phyloP scores from a whole-genome alignment of 208 protist species.

The Porcisia hertigi region DNA sequence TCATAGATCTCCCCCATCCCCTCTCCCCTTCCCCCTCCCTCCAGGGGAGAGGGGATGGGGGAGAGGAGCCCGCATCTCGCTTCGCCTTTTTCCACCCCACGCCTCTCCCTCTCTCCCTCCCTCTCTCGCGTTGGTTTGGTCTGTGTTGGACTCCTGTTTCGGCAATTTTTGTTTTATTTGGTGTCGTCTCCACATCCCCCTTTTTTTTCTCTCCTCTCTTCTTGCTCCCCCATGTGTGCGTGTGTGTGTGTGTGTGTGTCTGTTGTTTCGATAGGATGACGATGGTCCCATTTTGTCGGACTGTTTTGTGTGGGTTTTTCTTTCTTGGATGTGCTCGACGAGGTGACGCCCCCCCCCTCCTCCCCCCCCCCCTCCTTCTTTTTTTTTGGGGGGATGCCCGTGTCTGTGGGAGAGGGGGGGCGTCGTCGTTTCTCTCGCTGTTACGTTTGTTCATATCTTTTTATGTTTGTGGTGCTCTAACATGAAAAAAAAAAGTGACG shows the following conservation, averaged over 20 bases:
- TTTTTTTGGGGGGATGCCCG: not conserved
- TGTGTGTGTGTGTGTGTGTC: not conserved
- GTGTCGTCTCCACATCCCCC: too few relatives aligned
- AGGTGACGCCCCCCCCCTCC: not conserved
- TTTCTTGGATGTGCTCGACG: not conserved
- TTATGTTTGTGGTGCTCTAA: not conserved
- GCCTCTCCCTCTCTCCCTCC: not conserved
- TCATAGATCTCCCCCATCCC: too few relatives aligned
- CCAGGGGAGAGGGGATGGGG: not conserved
- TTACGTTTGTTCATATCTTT: not conserved
- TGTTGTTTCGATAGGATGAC: not conserved
- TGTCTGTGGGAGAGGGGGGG: not conserved
- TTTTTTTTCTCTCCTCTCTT: not conserved
- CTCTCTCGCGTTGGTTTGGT: not conserved
- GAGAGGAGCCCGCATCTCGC: not conserved
- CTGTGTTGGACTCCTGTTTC: too few relatives aligned
- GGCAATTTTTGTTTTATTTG: too few relatives aligned
- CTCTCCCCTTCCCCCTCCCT: too few relatives aligned
- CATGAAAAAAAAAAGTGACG: not conserved
- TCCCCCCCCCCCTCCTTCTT: not conserved
- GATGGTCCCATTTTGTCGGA: not conserved
- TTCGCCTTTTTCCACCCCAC: not conserved
- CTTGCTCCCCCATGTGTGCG: not conserved
- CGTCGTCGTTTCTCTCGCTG: not conserved
- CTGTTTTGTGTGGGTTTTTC: slow-evolving; percentile 10